Evolutionary conservation across 1,284 basidiomycete genomes (phyloP).

Genomic region (Cutaneotrichosporon cutaneum): DNA sequence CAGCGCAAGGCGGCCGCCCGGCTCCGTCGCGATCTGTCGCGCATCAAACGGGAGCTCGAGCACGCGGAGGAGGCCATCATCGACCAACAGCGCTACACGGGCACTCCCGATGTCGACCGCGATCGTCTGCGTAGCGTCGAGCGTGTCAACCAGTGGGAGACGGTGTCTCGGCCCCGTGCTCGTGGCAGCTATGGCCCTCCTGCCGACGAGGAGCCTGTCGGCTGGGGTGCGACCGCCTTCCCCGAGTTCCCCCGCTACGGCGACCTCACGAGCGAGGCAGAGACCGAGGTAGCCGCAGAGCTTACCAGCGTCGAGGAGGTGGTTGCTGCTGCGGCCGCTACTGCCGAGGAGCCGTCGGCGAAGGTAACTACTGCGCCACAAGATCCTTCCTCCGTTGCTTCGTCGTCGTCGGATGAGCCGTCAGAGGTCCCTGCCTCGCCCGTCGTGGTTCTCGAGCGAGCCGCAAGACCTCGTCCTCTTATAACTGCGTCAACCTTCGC

Average conservation of each 20-base stretch:
- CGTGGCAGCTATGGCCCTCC: constrained; percentile 9
- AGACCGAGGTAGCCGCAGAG: background rate
- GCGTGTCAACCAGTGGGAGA: background rate
- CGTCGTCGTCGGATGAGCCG: background rate
- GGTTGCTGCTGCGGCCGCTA: background rate
- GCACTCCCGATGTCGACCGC: background rate
- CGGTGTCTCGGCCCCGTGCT: background rate
- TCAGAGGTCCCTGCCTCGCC: background rate
- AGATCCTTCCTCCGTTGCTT: background rate
- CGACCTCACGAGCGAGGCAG: background rate
- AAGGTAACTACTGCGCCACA: background rate
- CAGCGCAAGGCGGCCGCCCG: constrained; percentile 41
- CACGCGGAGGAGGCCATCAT: constrained; percentile 28
- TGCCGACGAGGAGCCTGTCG: constrained; percentile 15
- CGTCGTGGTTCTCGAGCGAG: background rate
- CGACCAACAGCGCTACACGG: background rate
- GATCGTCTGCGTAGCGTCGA: background rate
- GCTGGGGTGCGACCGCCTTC: constrained; percentile 35
- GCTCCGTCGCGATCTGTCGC: constrained; percentile 37
- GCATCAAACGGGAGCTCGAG: constrained; percentile 37
- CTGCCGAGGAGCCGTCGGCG: background rate
- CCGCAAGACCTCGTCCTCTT: background rate
- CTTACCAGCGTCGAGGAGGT: background rate
- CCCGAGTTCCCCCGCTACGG: constrained; percentile 28
- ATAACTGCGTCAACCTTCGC: constrained; percentile 1